phyloP scores from a whole-genome alignment of 2,329 filamentous ascomycete genomes.

The Exophiala spinifera region DNA sequence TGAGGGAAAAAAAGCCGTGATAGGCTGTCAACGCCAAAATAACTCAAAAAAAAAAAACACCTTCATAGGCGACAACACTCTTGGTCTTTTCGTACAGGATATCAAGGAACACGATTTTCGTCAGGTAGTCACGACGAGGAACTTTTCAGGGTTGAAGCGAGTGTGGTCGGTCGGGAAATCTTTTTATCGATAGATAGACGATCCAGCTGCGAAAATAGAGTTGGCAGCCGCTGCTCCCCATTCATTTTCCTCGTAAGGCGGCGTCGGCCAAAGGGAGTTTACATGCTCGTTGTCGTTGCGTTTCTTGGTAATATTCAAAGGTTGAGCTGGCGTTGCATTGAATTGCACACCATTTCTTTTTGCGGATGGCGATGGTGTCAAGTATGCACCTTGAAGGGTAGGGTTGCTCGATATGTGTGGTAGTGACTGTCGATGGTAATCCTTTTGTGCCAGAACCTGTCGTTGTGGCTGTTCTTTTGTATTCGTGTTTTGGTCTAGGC shows the following conservation, averaged over 20 bases:
- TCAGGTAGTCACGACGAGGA: slow-evolving; percentile 14
- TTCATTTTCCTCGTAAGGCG: slow-evolving; percentile 89
- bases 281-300: slow-evolving; percentile 50
- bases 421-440: slow-evolving; percentile 35
- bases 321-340: slow-evolving; percentile 60
- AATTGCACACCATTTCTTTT: slow-evolving; percentile 76
- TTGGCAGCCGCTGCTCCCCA: slow-evolving; percentile 82
- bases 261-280: slow-evolving; percentile 83
- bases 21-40: slow-evolving; percentile 3
- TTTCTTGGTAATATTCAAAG: slow-evolving; percentile 65
- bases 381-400: slow-evolving; percentile 48
- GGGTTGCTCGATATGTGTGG: slow-evolving; percentile 28
- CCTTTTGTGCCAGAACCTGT: slow-evolving; percentile 36
- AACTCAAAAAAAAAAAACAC: slow-evolving; percentile 12
- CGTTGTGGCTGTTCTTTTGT: slow-evolving; percentile 43
- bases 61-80: slow-evolving; percentile 13
- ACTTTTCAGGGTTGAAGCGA: slow-evolving; percentile 16
- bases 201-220: slow-evolving; percentile 71
- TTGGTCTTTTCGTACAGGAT: slow-evolving; percentile 29
- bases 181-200: slow-evolving; percentile 28
- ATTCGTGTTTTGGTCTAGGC: slow-evolving; percentile 53
- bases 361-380: slow-evolving; percentile 76
- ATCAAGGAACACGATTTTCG: slow-evolving; percentile 23
- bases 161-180: slow-evolving; percentile 4
- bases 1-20: not conserved